phyloP scores from a whole-genome alignment of 164 flowering plant genomes.

The Dillenia suffruticosa region DNA sequence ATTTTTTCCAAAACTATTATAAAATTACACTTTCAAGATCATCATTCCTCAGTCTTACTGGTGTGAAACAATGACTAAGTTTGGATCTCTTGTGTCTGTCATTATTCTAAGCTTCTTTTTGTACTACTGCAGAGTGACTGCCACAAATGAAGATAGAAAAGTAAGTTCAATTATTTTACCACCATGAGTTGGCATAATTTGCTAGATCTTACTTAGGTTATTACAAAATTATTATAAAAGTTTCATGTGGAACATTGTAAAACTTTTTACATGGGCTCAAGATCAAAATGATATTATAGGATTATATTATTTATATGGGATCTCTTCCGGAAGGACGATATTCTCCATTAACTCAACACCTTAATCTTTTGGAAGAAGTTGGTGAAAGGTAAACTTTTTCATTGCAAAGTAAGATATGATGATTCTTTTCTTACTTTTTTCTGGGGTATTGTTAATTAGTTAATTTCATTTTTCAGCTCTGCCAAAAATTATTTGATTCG shows the following conservation, averaged over 20 bases:
- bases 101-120: too few species aligned
- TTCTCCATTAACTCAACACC: constrained; percentile 12
- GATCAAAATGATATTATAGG: constrained; percentile 9
- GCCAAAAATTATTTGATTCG: constrained; percentile 5
- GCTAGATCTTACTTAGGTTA: not conserved
- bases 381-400: constrained; percentile 8
- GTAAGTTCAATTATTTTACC: too few species aligned
- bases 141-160: too few species aligned
- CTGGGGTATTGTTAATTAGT: not conserved
- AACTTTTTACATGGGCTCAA: not conserved
- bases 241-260: not conserved
- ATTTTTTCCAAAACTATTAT: too few species aligned
- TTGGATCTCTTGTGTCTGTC: too few species aligned
- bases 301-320: constrained; percentile 34
- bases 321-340: constrained; percentile 15
- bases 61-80: too few species aligned
- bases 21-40: too few species aligned
- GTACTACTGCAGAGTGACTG: too few species aligned
- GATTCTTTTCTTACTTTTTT: not conserved
- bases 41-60: too few species aligned
- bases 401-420: not conserved
- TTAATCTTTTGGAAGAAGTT: constrained; percentile 17
- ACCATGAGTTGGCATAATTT: not conserved
- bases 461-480: constrained; percentile 1
- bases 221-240: not conserved